These are phyloP conservation scores for Endothia cerciana DNA, from an alignment of 2,329 filamentous ascomycete genomes.

Conservation along the genomic window DNA sequence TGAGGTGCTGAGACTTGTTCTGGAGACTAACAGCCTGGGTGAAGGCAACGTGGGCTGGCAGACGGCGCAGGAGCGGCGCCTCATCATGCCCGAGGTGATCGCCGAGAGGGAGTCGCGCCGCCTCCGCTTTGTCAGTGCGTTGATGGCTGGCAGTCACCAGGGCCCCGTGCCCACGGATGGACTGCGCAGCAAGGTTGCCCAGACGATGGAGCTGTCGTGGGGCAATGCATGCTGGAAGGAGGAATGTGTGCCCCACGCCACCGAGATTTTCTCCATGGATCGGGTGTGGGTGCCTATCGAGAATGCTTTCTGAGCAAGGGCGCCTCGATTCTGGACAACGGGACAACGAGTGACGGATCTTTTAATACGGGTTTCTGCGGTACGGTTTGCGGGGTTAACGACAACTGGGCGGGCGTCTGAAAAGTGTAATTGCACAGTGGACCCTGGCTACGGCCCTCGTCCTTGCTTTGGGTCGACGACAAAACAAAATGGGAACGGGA, in stretches of 20 bases:
- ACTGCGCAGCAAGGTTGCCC: slow-evolving; percentile 45
- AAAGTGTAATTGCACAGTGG: slow-evolving; percentile 18
- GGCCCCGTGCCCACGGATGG: slow-evolving; percentile 30
- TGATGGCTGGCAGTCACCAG: slow-evolving; percentile 20
- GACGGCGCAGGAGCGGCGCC: slow-evolving; percentile 50
- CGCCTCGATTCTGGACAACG: neutral
- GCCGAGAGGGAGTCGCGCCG: slow-evolving; percentile 62
- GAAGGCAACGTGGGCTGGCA: slow-evolving; percentile 52
- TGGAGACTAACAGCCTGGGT: slow-evolving; percentile 64
- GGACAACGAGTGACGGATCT: slow-evolving; percentile 2
- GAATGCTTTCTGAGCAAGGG: slow-evolving; percentile 9
- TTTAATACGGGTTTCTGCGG: slow-evolving; percentile 12
- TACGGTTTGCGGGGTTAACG: neutral
- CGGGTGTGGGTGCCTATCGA: slow-evolving; percentile 50
- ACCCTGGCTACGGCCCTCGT: slow-evolving; percentile 20
- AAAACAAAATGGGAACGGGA: slow-evolving; percentile 17
- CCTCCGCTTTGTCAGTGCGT: slow-evolving; percentile 34
- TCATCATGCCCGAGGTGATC: slow-evolving; percentile 54
- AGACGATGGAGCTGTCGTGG: slow-evolving; percentile 46
- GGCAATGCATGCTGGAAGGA: slow-evolving; percentile 56
- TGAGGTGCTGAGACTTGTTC: slow-evolving; percentile 64
- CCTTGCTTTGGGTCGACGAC: slow-evolving; percentile 25
- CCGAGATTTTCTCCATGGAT: slow-evolving; percentile 47
- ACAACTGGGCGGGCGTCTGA: slow-evolving; percentile 17
- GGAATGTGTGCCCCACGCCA: slow-evolving; percentile 41